phyloP scores from a whole-genome alignment of 2,329 filamentous ascomycete species.

The Alternaria angustiovoidea region DNA sequence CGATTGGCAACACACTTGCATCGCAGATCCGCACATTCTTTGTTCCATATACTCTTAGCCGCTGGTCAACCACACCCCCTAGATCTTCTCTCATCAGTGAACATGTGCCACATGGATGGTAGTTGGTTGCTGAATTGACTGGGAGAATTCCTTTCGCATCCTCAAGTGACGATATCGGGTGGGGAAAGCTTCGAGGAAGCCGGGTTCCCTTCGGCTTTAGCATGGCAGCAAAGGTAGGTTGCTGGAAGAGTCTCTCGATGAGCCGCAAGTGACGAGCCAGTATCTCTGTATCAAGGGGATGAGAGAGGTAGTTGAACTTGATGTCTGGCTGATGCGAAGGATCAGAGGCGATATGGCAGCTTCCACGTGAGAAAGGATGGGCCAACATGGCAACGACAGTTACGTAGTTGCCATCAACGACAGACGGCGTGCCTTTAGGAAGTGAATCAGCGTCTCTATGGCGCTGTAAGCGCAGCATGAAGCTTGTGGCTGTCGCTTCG shows the following conservation, averaged over 20 bases:
- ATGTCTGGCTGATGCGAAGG: conserved; percentile 46
- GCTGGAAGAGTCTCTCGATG: conserved; percentile 39
- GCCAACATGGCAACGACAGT: conserved; percentile 27
- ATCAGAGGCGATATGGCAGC: conserved; percentile 50
- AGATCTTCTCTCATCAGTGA: conserved; percentile 40
- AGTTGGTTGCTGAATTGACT: conserved; percentile 28
- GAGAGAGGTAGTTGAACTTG: conserved; percentile 54
- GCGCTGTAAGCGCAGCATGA: conserved; percentile 24
- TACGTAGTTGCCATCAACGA: conserved; percentile 27
- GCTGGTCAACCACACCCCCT: conserved; percentile 43
- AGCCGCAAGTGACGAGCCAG: conserved; percentile 49
- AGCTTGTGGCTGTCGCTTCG: conserved; percentile 29
- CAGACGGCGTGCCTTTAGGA: conserved; percentile 16
- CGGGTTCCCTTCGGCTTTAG: conserved; percentile 20
- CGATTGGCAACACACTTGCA: conserved; percentile 38
- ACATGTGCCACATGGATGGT: conserved; percentile 46
- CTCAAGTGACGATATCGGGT: conserved; percentile 17
- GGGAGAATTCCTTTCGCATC: conserved; percentile 26
- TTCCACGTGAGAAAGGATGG: conserved; percentile 54
- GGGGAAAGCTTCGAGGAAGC: conserved; percentile 25
- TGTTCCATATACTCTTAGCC: conserved; percentile 43
- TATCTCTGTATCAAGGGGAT: conserved; percentile 55
- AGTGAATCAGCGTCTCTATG: conserved; percentile 20
- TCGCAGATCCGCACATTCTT: conserved; percentile 39
- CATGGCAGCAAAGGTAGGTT: conserved; percentile 17